Base-by-base conservation (phyloP, 345 rosid genomes). In the Hibiscus tridactylites region DNA sequence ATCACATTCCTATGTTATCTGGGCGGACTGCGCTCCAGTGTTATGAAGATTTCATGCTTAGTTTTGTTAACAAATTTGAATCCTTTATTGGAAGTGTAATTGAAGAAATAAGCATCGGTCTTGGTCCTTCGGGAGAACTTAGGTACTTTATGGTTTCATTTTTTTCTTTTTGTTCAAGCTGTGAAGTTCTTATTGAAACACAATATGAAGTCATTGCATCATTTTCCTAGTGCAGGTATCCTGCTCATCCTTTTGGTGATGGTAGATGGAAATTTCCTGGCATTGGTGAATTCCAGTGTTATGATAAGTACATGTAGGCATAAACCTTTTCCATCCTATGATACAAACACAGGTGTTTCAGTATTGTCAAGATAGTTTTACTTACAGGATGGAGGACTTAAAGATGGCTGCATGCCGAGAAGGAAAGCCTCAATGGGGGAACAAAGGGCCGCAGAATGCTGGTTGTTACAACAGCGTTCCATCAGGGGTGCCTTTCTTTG, bases 191-290 rank as follows among this genome's bases (percentile, higher is more conserved):
- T 71, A 28, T 73, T 21, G 65, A 71, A 78, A 68, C 57, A 57
- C 39, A 47, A 58, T 6, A 47, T 15, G 44, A 69, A 74, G 71
- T 67, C 37, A 33, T 54, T 71, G 65, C 53, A 67, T 65, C 29
- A 56, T 71, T 65, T 72, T 77, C 73, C 68, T 50, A 72, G 70
- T 83, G 69, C 83, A 87, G 91, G 80, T 87, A 87, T 78, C 91
- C 89, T 76, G 81, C 91, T 61, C 91, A 85, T 82, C 91, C 91
- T 73, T 76, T 75, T 52, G 86, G 86, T 65, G 87, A 85, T 74
- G 88, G 86, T 69, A 85, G 88, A 78, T 87, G 91, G 91, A 79
- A 79, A 71, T 87, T 87, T 74, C 91, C 91, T 76, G 91, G 91
- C 69, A 87, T 85, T 47, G 91, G 91, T 81, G 91, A 87, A 87